phyloP scores from a whole-genome alignment of 2,329 filamentous ascomycete genomes.

The Xylariaceae sp. region DNA sequence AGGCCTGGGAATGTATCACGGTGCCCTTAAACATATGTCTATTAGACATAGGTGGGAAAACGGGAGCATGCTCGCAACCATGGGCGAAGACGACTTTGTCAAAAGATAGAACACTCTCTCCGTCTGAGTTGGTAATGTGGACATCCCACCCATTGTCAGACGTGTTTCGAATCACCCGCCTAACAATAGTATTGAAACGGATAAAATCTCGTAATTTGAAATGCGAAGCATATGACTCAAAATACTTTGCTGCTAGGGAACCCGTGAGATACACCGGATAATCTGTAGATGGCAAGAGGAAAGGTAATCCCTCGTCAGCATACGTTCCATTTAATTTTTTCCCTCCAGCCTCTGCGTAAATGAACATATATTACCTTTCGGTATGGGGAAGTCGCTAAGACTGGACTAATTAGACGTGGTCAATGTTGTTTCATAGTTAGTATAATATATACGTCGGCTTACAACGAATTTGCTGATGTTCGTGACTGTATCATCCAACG shows the following conservation, averaged over 20 bases:
- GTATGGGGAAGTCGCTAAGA: constrained; percentile 27
- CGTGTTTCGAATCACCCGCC: constrained; percentile 18
- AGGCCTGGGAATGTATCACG: constrained; percentile 28
- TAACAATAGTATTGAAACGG: constrained; percentile 22
- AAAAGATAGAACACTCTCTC: constrained; percentile 13
- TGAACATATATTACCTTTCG: constrained; percentile 17
- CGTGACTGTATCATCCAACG: constrained; percentile 40
- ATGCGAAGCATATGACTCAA: constrained; percentile 23
- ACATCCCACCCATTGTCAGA: constrained; percentile 23
- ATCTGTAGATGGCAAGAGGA: constrained; percentile 5
- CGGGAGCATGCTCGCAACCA: constrained; percentile 17
- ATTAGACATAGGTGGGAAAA: constrained; percentile 22
- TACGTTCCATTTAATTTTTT: background rate
- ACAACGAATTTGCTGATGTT: constrained; percentile 38
- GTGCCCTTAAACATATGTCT: constrained; percentile 23
- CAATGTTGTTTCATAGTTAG: background rate
- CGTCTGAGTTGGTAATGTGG: constrained; percentile 16
- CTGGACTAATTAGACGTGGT: constrained; percentile 18
- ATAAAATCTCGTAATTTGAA: constrained; percentile 22
- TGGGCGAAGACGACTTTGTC: constrained; percentile 28
- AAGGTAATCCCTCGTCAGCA: background rate
- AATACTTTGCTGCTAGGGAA: constrained; percentile 17
- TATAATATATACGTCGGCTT: background rate
- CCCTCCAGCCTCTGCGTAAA: too few species aligned
- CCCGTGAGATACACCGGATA: constrained; percentile 17